Percentiles rank a stretch among this genome's conserved stretches.
Evolutionary conservation across 139 green algal species (phyloP).

Genomic region (Auxenochlorella pyrenoidosa): DNA sequence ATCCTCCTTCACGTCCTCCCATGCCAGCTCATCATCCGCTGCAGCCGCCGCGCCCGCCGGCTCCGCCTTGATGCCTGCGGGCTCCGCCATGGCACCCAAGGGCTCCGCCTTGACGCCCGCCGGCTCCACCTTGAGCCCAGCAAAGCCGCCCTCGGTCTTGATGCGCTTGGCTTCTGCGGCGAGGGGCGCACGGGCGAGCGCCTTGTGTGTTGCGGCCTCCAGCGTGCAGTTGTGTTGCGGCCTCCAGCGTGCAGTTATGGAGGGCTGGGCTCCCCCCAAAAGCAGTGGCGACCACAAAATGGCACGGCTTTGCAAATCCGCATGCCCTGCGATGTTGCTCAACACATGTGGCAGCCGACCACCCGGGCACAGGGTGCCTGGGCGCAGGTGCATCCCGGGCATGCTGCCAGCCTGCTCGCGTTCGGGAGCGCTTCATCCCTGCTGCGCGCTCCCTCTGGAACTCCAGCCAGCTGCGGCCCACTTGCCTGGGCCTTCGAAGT

Average conservation of each 20-base stretch:
- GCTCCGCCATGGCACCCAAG: not conserved
- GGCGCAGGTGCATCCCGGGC: too few relatives aligned
- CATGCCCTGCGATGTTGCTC: not conserved
- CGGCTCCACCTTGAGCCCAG: not conserved
- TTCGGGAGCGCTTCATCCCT: too few relatives aligned
- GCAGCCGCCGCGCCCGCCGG: not conserved
- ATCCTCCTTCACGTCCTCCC: slow-evolving; percentile 24
- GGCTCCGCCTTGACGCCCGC: not conserved
- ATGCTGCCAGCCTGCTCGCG: too few relatives aligned
- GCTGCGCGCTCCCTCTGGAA: too few relatives aligned
- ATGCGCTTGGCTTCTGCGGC: slow-evolving; percentile 30
- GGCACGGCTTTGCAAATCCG: too few relatives aligned
- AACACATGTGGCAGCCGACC: not conserved
- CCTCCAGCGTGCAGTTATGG: too few relatives aligned
- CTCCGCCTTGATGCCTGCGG: not conserved
- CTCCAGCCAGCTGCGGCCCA: not conserved
- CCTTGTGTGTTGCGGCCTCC: too few relatives aligned
- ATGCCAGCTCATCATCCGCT: not conserved
- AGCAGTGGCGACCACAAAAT: too few relatives aligned
- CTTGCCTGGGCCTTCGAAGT: not conserved
- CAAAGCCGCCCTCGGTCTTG: slow-evolving; percentile 19
- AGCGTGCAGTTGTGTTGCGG: too few relatives aligned
- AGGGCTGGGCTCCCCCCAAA: too few relatives aligned
- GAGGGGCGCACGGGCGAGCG: too few relatives aligned
- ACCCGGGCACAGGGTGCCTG: not conserved